Percentiles rank a stretch among this genome's conserved stretches.
phyloP scores from a whole-genome alignment of 257 asterid species.

The Nicotiana noctiflora region DNA sequence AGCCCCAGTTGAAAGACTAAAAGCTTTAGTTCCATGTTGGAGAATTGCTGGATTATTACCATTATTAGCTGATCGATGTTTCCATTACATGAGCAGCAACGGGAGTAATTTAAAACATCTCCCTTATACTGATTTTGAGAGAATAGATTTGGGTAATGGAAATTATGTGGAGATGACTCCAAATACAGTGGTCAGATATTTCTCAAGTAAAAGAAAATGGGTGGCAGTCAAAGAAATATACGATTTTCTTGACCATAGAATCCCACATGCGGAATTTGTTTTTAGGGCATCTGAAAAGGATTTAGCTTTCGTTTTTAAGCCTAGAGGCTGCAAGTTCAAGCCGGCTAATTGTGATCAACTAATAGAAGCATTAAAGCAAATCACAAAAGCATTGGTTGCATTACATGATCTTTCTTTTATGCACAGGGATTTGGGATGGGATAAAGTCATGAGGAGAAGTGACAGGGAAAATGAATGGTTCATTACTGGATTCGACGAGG shows the following conservation, averaged over 20 bases:
- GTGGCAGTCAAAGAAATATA: constrained; percentile 34
- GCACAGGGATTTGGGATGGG: constrained; percentile 46
- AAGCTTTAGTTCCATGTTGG: constrained; percentile 42
- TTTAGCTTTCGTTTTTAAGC: constrained; percentile 33
- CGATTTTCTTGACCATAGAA: constrained; percentile 33
- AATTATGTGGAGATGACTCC: constrained; percentile 36
- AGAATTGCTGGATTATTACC: constrained; percentile 36
- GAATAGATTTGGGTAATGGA: constrained; percentile 27
- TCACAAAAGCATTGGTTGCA: constrained; percentile 39
- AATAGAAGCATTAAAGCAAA: constrained; percentile 34
- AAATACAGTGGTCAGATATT: constrained; percentile 16
- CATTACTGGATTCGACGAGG: constrained; percentile 35
- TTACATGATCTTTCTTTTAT: constrained; percentile 39
- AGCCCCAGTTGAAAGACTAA: constrained; percentile 26
- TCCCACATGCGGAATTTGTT: constrained; percentile 35
- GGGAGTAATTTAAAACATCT: constrained; percentile 5
- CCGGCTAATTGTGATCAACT: constrained; percentile 27
- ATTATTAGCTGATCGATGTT: constrained; percentile 31
- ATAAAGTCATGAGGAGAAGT: constrained; percentile 30
- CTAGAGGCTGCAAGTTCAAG: constrained; percentile 31
- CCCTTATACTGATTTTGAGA: constrained; percentile 31
- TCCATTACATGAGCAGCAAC: background rate
- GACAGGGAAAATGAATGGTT: constrained; percentile 36
- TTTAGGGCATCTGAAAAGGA: constrained; percentile 35
- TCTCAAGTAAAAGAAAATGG: constrained; percentile 28